These are phyloP conservation scores for Phoma herbarum DNA, from an alignment of 2,329 filamentous ascomycete genomes.

Conservation along the genomic window DNA sequence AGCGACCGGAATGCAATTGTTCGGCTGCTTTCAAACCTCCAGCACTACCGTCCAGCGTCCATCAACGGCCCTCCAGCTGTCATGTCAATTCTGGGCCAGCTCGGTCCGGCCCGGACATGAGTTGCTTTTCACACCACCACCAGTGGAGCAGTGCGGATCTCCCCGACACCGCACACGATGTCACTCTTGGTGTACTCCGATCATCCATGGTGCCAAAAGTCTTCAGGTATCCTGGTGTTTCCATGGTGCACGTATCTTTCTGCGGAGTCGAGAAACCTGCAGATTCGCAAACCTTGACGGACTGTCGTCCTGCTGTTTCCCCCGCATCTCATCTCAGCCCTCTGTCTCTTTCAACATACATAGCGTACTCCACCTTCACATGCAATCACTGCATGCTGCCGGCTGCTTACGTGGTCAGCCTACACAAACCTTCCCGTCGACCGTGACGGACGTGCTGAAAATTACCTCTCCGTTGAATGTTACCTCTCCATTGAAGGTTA, in stretches of 20 bases:
- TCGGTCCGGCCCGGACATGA: constrained; percentile 11
- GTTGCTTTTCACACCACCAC: neutral
- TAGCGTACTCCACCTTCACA: too few species aligned
- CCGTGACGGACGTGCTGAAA: too few species aligned
- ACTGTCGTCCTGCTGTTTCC: too few species aligned
- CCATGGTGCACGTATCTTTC: neutral
- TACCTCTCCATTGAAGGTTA: too few species aligned
- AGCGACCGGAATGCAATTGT: neutral
- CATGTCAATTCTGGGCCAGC: neutral
- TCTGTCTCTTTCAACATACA: too few species aligned
- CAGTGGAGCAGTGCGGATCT: constrained; percentile 9
- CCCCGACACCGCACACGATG: constrained; percentile 11
- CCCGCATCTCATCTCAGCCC: too few species aligned
- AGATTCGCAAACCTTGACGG: too few species aligned
- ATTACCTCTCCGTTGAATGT: too few species aligned
- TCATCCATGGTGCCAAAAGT: neutral
- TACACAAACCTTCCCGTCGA: too few species aligned
- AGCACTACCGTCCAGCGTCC: neutral
- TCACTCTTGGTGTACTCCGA: neutral
- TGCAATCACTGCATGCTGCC: too few species aligned
- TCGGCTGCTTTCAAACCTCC: neutral
- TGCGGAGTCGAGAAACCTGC: too few species aligned
- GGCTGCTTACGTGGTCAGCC: too few species aligned
- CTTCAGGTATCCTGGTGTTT: neutral
- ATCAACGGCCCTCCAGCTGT: constrained; percentile 2